Percentiles rank a stretch among this genome's conserved stretches.
Conservation (phyloP, 768 basidiomycete species). For the Hericium alpestre region DNA sequence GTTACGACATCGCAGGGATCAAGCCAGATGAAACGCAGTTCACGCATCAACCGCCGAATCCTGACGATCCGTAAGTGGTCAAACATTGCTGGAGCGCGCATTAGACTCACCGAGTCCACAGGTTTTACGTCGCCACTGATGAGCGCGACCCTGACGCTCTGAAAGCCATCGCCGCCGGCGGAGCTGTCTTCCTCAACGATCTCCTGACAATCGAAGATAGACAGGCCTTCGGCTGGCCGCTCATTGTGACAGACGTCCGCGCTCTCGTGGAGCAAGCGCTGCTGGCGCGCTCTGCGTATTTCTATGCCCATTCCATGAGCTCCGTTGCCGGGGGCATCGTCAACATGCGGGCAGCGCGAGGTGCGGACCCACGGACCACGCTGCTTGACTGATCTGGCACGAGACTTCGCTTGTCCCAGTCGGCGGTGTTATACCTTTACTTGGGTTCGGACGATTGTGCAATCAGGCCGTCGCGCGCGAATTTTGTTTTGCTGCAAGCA, state of each 20-base stretch:
- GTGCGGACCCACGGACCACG: slow-evolving; percentile 24
- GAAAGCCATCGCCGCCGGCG: slow-evolving; percentile 22
- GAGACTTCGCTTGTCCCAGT: too few species aligned
- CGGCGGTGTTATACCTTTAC: too few species aligned
- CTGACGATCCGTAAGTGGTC: slow-evolving; percentile 2
- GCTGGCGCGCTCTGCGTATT: slow-evolving; percentile 24
- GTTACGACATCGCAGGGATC: slow-evolving; percentile 5
- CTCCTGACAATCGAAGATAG: slow-evolving; percentile 31
- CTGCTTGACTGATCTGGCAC: slow-evolving; percentile 23
- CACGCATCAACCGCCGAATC: background rate
- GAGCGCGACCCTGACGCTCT: slow-evolving; percentile 28
- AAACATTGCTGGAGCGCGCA: background rate
- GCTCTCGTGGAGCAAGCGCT: slow-evolving; percentile 32
- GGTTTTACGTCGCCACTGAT: slow-evolving; percentile 32
- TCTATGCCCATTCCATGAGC: slow-evolving; percentile 28
- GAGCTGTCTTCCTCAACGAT: slow-evolving; percentile 31
- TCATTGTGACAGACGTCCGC: slow-evolving; percentile 32
- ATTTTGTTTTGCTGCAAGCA: too few species aligned
- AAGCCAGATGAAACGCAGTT: slow-evolving; percentile 4
- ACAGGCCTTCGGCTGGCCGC: slow-evolving; percentile 29
- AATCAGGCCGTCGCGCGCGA: too few species aligned
- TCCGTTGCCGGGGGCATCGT: slow-evolving; percentile 29
- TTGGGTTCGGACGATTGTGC: too few species aligned
- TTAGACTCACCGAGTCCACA: slow-evolving; percentile 3
- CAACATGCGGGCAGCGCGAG: slow-evolving; percentile 27